Conservation (phyloP, 495 filamentous ascomycete genomes). For the Aspergillus sparsus region DNA sequence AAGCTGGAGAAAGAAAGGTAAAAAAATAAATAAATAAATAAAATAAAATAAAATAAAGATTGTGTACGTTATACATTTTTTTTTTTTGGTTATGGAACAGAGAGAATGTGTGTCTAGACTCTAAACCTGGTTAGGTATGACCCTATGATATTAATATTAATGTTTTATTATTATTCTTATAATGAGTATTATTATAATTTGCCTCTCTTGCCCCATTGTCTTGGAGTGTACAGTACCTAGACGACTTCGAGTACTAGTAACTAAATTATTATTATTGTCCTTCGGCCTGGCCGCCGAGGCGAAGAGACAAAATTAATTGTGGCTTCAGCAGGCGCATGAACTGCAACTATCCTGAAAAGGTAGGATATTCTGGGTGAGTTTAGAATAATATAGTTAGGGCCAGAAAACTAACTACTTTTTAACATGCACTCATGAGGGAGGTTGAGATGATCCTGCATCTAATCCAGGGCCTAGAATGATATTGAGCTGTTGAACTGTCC, state of each 20-base stretch:
- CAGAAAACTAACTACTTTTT: neutral
- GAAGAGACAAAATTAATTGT: constrained; percentile 18
- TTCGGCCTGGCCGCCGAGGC: constrained; percentile 7
- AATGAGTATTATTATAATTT: no score
- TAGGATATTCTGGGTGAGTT: neutral
- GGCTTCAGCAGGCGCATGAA: constrained; percentile 7
- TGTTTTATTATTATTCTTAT: no score
- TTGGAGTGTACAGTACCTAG: no score
- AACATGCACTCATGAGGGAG: constrained; percentile 14
- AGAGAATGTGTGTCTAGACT: no score
- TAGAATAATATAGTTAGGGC: neutral
- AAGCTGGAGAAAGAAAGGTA: neutral
- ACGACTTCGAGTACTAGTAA: neutral
- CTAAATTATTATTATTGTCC: neutral
- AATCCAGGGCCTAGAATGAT: constrained; percentile 45
- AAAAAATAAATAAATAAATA: neutral
- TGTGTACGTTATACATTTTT: no score
- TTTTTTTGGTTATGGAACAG: no score
- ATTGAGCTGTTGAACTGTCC: constrained; percentile 24
- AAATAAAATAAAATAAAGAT: neutral
- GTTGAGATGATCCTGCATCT: constrained; percentile 25
- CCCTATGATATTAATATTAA: no score
- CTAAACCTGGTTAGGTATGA: no score
- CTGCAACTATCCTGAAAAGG: constrained; percentile 4
- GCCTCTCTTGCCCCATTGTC: no score